Conservation (phyloP, 805 yeast species). For the Candida sphagnicola region DNA sequence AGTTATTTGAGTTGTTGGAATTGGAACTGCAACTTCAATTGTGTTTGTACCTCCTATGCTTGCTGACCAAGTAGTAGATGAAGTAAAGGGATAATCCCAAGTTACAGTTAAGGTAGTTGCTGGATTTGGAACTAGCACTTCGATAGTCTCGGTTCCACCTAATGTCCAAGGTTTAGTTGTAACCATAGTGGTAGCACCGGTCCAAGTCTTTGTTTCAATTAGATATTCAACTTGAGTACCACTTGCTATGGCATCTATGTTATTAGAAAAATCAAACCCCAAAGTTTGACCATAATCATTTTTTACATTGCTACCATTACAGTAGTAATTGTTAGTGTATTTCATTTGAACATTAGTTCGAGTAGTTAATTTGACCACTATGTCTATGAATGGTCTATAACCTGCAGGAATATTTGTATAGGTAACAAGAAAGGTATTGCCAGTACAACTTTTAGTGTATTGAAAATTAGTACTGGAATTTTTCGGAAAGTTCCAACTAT, state of each 20-base stretch:
- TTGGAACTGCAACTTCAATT: constrained; percentile 8
- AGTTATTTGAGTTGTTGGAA: constrained; percentile 12
- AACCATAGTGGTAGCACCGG: constrained; percentile 14
- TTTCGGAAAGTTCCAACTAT: constrained; percentile 18
- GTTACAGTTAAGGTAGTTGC: constrained; percentile 9
- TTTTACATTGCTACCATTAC: constrained; percentile 6
- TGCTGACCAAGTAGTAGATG: constrained; percentile 8
- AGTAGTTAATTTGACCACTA: constrained; percentile 2
- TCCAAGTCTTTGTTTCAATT: constrained; percentile 16
- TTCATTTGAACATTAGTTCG: neutral
- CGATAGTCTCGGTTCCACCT: constrained; percentile 15
- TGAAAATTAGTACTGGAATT: constrained; percentile 4
- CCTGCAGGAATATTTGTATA: constrained; percentile 26
- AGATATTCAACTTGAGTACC: constrained; percentile 10
- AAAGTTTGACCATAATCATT: constrained; percentile 1
- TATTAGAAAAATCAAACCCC: constrained; percentile 5
- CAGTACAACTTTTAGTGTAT: constrained; percentile 13
- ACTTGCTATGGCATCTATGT: constrained; percentile 9
- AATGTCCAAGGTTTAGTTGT: constrained; percentile 16
- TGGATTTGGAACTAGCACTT: constrained; percentile 17
- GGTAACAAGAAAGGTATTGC: constrained; percentile 6
- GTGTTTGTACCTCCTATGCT: constrained; percentile 8
- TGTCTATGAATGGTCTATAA: constrained; percentile 19
- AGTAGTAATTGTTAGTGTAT: constrained; percentile 11
- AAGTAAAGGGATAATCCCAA: constrained; percentile 8